These are phyloP conservation scores for Micromonas commoda DNA, from an alignment of 139 green algal species.

Conservation along the genomic window DNA sequence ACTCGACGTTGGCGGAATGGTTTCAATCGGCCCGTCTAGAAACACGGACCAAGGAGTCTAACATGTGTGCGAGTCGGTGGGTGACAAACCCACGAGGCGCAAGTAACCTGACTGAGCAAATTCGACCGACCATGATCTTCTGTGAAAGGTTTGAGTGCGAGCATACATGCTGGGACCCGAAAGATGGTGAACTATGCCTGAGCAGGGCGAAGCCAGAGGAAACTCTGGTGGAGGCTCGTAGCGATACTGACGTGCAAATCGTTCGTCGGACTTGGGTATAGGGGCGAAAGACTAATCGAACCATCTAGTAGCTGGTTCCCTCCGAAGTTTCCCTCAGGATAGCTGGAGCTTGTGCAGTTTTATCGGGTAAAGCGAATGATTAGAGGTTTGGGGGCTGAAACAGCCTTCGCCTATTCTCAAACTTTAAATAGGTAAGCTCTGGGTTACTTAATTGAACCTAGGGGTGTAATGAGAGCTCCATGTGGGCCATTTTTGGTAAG, in stretches of 20 bases:
- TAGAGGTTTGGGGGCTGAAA: conserved; percentile 78
- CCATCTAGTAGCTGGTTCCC: conserved; percentile 93
- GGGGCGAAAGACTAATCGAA: conserved; percentile 98
- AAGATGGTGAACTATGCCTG: conserved; percentile 95
- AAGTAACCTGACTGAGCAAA: conserved; percentile 83
- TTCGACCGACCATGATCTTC: conserved; percentile 82
- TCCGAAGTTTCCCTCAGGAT: conserved; percentile 90
- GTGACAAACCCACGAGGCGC: conserved; percentile 82
- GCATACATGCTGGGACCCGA: conserved; percentile 81
- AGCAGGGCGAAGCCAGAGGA: conserved; percentile 87
- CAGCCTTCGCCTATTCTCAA: conserved; percentile 87
- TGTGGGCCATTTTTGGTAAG: conserved; percentile 94
- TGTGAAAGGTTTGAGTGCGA: conserved; percentile 83
- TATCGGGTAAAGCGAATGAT: conserved; percentile 90
- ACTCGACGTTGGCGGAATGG: conserved; percentile 74
- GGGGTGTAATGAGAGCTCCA: conserved; percentile 72
- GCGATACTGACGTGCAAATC: conserved; percentile 95
- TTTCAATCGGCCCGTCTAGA: conserved; percentile 81
- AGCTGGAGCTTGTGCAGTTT: conserved; percentile 79
- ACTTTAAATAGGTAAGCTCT: conserved; percentile 88
- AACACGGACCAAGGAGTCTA: conserved; percentile 96
- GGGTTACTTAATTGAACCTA: conserved; percentile 76
- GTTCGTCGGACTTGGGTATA: conserved; percentile 94
- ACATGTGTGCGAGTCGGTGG: conserved; percentile 84
- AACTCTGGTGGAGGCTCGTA: conserved; percentile 91